Conservation (phyloP, 257 asterid genomes). For the Nemophila menziesii region DNA sequence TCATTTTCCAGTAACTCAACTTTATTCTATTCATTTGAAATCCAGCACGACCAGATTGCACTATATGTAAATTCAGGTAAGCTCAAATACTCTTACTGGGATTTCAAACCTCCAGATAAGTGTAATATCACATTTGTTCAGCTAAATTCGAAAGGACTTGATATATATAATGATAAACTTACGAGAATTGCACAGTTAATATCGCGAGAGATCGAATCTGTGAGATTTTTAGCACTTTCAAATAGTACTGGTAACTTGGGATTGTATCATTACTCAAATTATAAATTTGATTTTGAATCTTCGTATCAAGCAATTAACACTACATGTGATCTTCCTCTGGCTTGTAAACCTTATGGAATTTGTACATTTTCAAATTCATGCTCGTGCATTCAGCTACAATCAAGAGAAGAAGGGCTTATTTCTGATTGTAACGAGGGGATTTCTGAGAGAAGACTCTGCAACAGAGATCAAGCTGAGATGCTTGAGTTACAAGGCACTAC, state of each 20-base stretch:
- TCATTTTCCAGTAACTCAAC: conserved; percentile 51
- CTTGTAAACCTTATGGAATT: conserved; percentile 52
- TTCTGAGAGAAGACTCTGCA: conserved; percentile 39
- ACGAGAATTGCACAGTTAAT: conserved; percentile 31
- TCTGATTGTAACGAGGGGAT: conserved; percentile 22
- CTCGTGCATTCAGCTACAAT: conserved; percentile 38
- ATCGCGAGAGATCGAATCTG: conserved; percentile 24
- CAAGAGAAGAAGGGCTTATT: conserved; percentile 14
- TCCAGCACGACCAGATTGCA: conserved; percentile 47
- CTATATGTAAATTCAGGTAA: conserved; percentile 40
- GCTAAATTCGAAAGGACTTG: conserved; percentile 49
- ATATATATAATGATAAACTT: conserved; percentile 34
- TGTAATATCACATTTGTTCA: conserved; percentile 53
- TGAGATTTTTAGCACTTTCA: conserved; percentile 47
- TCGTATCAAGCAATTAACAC: conserved; percentile 45
- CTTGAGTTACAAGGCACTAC: conserved; percentile 47
- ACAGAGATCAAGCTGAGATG: conserved; percentile 33
- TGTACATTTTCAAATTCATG: conserved; percentile 58
- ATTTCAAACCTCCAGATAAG: conserved; percentile 28
- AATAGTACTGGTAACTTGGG: conserved; percentile 47
- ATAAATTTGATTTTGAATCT: conserved; percentile 31
- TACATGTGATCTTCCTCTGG: conserved; percentile 68
- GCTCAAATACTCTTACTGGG: conserved; percentile 74
- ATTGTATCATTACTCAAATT: conserved; percentile 47
- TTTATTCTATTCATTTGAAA: conserved; percentile 53